phyloP scores from a whole-genome alignment of 352 stramenopile species.

The Elongisporangium prolatum region DNA sequence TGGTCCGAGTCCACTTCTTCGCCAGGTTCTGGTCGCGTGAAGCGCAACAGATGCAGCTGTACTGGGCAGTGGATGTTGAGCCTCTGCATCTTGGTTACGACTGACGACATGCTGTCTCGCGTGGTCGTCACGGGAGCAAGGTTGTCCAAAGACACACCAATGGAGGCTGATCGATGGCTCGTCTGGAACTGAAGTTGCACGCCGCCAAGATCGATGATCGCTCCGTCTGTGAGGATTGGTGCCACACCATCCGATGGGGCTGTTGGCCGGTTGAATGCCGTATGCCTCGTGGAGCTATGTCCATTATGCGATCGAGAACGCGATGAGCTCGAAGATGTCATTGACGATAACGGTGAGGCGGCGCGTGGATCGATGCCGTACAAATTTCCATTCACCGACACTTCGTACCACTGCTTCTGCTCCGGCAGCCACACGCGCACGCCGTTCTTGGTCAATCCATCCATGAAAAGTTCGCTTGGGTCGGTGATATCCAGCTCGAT shows the following conservation, averaged over 20 bases:
- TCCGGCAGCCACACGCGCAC: constrained; percentile 75
- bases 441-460: constrained; percentile 80
- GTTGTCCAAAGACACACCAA: not conserved
- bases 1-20: constrained; percentile 47
- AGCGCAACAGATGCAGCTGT: constrained; percentile 63
- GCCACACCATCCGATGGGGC: constrained; percentile 22
- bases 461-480: constrained; percentile 36
- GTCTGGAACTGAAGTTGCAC: constrained; percentile 78
- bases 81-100: constrained; percentile 57
- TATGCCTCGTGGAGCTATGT: constrained; percentile 33
- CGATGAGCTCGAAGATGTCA: constrained; percentile 8
- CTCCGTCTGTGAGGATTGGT: constrained; percentile 57
- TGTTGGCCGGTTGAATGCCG: constrained; percentile 63
- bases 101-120: constrained; percentile 31
- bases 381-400: constrained; percentile 74
- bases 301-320: constrained; percentile 5
- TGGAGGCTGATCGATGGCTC: constrained; percentile 13
- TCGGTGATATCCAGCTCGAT: constrained; percentile 34
- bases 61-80: constrained; percentile 78
- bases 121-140: constrained; percentile 21
- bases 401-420: constrained; percentile 70
- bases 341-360: constrained; percentile 11
- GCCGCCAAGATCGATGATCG: constrained; percentile 72
- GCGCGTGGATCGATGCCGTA: constrained; percentile 55
- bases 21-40: constrained; percentile 28